A percentile compares a stretch with the other conserved stretches of the same genome.
Evolutionary conservation across 2,329 filamentous ascomycete genomes (phyloP).

Genomic region (Neodidymelliopsis sp.): DNA sequence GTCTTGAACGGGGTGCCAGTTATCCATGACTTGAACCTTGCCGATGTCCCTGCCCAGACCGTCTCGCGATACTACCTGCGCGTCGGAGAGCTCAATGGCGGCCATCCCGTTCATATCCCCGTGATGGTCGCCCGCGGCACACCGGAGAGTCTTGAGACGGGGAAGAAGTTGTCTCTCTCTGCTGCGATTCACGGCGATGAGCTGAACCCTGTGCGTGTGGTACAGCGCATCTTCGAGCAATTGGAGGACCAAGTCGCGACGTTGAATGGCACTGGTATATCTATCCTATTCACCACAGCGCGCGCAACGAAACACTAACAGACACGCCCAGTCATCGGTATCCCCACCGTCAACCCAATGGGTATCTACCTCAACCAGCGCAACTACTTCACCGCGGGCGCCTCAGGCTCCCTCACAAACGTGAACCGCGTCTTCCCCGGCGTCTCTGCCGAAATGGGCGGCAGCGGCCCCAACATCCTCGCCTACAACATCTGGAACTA

Average conservation of each 20-base stretch:
- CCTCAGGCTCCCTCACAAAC: conserved; percentile 42
- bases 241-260: conserved; percentile 37
- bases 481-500: conserved; percentile 47
- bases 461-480: conserved; percentile 35
- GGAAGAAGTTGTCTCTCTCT: conserved; percentile 49
- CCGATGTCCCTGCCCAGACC: conserved; percentile 46
- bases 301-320: conserved; percentile 12
- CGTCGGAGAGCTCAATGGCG: conserved; percentile 50
- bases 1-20: conserved; percentile 43
- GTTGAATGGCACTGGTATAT: conserved; percentile 47
- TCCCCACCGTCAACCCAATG: conserved; percentile 50
- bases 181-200: conserved; percentile 52
- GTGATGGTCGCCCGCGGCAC: conserved; percentile 50
- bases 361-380: conserved; percentile 51
- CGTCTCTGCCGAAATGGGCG: conserved; percentile 32
- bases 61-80: conserved; percentile 50
- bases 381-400: conserved; percentile 47
- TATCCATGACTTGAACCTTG: conserved; percentile 45
- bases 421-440: conserved; percentile 49
- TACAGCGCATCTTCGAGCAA: conserved; percentile 47
- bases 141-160: conserved; percentile 44
- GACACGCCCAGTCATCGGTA: conserved; percentile 42
- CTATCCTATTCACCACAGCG: not conserved
- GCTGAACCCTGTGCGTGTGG: conserved; percentile 48
- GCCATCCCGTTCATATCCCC: conserved; percentile 48